Conservation (phyloP, 2,329 filamentous ascomycete species). For the Chrysoporthe puriensis region DNA sequence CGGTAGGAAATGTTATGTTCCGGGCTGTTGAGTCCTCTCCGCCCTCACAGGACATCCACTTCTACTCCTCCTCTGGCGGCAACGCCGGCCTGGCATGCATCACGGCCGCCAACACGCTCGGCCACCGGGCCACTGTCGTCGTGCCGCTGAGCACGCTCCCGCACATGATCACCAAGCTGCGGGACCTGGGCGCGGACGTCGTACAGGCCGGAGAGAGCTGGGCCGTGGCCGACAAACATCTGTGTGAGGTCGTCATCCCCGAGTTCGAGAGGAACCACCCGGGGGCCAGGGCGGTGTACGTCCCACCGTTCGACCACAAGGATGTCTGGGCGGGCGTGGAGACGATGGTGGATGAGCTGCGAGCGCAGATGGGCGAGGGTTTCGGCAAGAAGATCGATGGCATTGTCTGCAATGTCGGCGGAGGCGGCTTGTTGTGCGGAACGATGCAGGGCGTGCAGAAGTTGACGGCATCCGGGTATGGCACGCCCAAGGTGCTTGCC, state of each 20-base stretch:
- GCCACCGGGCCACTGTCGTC: slow-evolving; percentile 69
- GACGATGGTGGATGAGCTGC: slow-evolving; percentile 55
- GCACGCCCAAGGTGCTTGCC: slow-evolving; percentile 59
- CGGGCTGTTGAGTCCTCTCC: slow-evolving; percentile 42
- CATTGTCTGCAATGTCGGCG: slow-evolving; percentile 71
- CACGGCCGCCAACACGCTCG: slow-evolving; percentile 66
- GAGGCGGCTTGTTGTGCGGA: slow-evolving; percentile 72
- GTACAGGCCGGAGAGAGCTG: slow-evolving; percentile 68
- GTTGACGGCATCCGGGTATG: slow-evolving; percentile 32
- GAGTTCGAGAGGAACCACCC: slow-evolving; percentile 48
- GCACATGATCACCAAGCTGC: slow-evolving; percentile 70
- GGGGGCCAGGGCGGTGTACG: slow-evolving; percentile 56
- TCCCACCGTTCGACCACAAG: slow-evolving; percentile 68
- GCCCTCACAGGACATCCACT: slow-evolving; percentile 55
- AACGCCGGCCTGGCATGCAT: slow-evolving; percentile 82
- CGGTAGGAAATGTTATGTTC: slow-evolving; percentile 73
- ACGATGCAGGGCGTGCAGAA: slow-evolving; percentile 64
- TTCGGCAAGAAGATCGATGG: slow-evolving; percentile 53
- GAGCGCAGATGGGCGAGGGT: slow-evolving; percentile 38
- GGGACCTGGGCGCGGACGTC: slow-evolving; percentile 66
- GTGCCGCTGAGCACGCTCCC: slow-evolving; percentile 68
- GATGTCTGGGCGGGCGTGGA: slow-evolving; percentile 69
- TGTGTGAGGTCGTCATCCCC: slow-evolving; percentile 47
- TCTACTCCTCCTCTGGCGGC: slow-evolving; percentile 75
- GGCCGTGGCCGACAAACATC: slow-evolving; percentile 69